Evolutionary conservation across 306 rosid genomes (phyloP).

Genomic region (Pueraria montana): DNA sequence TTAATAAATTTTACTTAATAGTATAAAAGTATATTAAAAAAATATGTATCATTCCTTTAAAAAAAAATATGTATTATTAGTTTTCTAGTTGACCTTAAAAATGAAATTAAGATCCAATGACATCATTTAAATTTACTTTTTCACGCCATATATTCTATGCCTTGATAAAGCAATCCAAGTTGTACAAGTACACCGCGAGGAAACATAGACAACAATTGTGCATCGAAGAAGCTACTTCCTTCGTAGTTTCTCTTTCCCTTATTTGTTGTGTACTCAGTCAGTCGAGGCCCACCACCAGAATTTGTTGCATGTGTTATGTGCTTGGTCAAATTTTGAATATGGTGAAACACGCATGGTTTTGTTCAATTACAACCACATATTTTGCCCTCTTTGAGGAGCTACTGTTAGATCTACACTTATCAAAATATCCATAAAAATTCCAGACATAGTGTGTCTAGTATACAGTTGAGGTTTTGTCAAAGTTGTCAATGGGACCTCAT

Average conservation of each 20-base stretch:
- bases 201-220: not conserved
- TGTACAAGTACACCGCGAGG: not conserved
- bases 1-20: too few species aligned
- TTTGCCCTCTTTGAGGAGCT: not conserved
- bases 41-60: too few species aligned
- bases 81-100: not conserved
- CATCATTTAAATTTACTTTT: not conserved
- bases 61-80: too few species aligned
- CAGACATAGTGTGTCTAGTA: not conserved
- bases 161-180: not conserved
- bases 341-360: not conserved
- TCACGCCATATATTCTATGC: not conserved
- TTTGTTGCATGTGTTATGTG: conserved; percentile 5
- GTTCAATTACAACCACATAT: not conserved
- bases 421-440: not conserved
- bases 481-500: not conserved
- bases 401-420: not conserved
- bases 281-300: not conserved
- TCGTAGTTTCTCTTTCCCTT: not conserved
- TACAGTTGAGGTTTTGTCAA: not conserved
- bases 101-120: not conserved
- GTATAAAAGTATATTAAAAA: too few species aligned
- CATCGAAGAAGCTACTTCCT: not conserved
- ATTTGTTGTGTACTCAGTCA: not conserved
- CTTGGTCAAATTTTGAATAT: not conserved